phyloP scores from a whole-genome alignment of 2,329 filamentous ascomycete species.

The Scolecobasidium constrictum region DNA sequence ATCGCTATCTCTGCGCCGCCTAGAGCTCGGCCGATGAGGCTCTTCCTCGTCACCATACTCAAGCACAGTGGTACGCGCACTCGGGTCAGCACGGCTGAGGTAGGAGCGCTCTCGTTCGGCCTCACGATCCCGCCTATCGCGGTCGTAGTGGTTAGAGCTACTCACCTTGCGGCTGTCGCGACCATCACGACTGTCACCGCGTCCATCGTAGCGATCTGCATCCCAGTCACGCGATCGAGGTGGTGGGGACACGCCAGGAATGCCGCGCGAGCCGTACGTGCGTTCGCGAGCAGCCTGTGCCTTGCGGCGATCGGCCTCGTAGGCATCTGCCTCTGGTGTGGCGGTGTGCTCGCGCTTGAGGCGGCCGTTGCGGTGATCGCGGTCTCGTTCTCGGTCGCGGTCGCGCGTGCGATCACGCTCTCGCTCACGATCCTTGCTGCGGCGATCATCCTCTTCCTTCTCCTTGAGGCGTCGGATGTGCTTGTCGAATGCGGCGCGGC shows the following conservation, averaged over 20 bases:
- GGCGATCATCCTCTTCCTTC: conserved; percentile 63
- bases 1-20: conserved; percentile 67
- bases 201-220: conserved; percentile 20
- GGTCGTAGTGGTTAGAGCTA: conserved; percentile 60
- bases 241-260: conserved; percentile 48
- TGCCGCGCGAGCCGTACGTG: conserved; percentile 73
- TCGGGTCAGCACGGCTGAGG: conserved; percentile 67
- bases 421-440: conserved; percentile 37
- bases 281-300: conserved; percentile 90
- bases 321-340: conserved; percentile 85
- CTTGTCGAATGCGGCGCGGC: conserved; percentile 81
- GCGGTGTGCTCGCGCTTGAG: conserved; percentile 41
- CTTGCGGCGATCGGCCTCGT: conserved; percentile 89
- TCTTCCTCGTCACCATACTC: conserved; percentile 71
- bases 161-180: conserved; percentile 51
- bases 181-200: conserved; percentile 21
- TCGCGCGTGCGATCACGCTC: no score
- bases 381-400: conserved; percentile 37
- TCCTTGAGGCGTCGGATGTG: conserved; percentile 83
- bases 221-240: conserved; percentile 27
- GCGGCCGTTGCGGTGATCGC: conserved; percentile 29
- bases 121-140: conserved; percentile 78
- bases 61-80: conserved; percentile 66
- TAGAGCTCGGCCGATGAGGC: conserved; percentile 40
- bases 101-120: conserved; percentile 84